These are phyloP conservation scores for Penicillium fimorum DNA, from an alignment of 495 filamentous ascomycete species.

Conservation along the genomic window DNA sequence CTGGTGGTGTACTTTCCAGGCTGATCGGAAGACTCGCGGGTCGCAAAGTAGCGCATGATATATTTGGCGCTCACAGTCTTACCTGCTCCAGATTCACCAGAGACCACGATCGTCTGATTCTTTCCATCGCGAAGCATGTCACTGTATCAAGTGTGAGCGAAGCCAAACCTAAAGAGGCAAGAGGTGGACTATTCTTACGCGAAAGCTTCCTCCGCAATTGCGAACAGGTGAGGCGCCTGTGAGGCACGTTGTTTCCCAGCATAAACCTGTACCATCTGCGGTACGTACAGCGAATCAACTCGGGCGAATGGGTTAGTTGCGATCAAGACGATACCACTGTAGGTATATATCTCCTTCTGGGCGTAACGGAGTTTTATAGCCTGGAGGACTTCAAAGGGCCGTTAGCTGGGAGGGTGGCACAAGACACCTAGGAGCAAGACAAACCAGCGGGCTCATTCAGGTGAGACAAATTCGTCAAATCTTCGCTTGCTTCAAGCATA, in stretches of 20 bases:
- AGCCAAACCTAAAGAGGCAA: background rate
- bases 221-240: constrained; percentile 96
- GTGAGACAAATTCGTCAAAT: constrained; percentile 96
- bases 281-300: constrained; percentile 97
- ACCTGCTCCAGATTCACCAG: constrained; percentile 95
- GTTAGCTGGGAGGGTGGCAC: constrained; percentile 32
- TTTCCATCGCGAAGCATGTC: constrained; percentile 95
- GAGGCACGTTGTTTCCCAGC: constrained; percentile 95
- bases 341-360: constrained; percentile 99
- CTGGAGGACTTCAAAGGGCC: constrained; percentile 70
- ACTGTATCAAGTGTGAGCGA: constrained; percentile 41
- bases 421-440: constrained; percentile 14
- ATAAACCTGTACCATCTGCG: constrained; percentile 99
- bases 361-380: constrained; percentile 96
- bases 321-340: constrained; percentile 97
- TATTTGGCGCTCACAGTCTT: constrained; percentile 99
- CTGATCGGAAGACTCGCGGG: constrained; percentile 88
- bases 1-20: constrained; percentile 76
- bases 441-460: constrained; percentile 97
- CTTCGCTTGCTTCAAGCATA: constrained; percentile 98
- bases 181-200: constrained; percentile 58
- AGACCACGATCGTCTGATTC: constrained; percentile 98
- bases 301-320: constrained; percentile 97
- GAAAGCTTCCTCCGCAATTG: constrained; percentile 98
- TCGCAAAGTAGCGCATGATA: constrained; percentile 99